Evolutionary conservation across 1,284 basidiomycete species (phyloP).

Genomic region (Flammula alnicola): DNA sequence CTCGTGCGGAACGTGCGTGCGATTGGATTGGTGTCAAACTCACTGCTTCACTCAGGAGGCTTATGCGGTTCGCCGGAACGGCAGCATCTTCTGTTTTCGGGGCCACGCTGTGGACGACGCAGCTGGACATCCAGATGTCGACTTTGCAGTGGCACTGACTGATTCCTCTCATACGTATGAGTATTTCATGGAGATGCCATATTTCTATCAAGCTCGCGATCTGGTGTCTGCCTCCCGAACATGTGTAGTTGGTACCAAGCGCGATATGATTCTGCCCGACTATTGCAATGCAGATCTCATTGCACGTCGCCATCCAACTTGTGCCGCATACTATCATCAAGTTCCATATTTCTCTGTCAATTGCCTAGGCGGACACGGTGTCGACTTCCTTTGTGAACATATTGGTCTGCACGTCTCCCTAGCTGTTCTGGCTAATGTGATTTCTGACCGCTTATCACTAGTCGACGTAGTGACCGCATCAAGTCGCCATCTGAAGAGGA

Average conservation of each 20-base stretch:
- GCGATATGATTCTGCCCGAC: not conserved
- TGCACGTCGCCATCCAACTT: not conserved
- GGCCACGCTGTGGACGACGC: too few species aligned
- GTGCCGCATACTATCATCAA: not conserved
- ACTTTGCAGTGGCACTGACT: too few species aligned
- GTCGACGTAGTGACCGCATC: not conserved
- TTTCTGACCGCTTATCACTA: not conserved
- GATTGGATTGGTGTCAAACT: too few species aligned
- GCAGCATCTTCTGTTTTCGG: too few species aligned
- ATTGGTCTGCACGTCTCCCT: not conserved
- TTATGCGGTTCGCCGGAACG: too few species aligned
- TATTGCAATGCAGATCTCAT: not conserved
- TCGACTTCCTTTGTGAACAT: not conserved
- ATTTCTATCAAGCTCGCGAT: too few species aligned
- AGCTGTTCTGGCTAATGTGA: not conserved
- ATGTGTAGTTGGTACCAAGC: not conserved
- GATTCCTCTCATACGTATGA: too few species aligned
- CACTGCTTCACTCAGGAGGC: too few species aligned
- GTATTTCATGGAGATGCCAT: too few species aligned
- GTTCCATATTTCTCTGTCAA: conserved; percentile 2
- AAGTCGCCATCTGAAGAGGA: not conserved
- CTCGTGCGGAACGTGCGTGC: too few species aligned
- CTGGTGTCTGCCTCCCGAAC: not conserved
- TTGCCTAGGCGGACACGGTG: not conserved
- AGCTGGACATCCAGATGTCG: too few species aligned